Base-by-base conservation (phyloP, 139 green algal genomes). In the Spirogloea muscicola region DNA sequence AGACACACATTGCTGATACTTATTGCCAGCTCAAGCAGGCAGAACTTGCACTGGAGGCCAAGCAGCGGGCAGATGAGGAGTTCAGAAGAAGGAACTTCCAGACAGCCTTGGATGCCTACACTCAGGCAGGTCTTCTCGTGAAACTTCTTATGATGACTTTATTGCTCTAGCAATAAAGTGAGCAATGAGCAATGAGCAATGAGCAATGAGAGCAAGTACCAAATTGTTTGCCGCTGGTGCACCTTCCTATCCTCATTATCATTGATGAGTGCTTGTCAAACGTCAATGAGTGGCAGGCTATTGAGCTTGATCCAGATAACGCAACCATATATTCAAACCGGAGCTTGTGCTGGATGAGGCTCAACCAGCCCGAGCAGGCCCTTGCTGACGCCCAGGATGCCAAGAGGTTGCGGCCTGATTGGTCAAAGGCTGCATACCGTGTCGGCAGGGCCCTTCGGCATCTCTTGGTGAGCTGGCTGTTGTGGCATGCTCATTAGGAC, bases 321-420 rank as follows among this genome's bases (percentile, higher is more conserved):
- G 71, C 66, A 27, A 48, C 71, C 3, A 3, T 79, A 0, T 31
- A 77, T n/a, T 79, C 71, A 10, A 79, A 79, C 44, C 60, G 71
- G 18, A 79, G 71, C 37, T n/a, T 79, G 31, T 77, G 71, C 60
- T 79, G 71, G 71, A 61, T 79, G 61, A 43, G 71, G 21, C n/a
- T 78, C 25, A 63, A 38, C 1, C 71, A 79, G 33, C 37, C 71
- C 39, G 68, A 76, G 36, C 68, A 72, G 3, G 71, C 71, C 13
- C 60, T 79, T 3, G 29, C 51, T 29, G 71, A 79, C 38, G 71
- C 66, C 5, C 33, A 70, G 71, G 68, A 34, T 39, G 67, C 4
- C 16, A 61, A 36, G 38, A 41, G 16, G 27, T 27, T 65, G 38
- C 27, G 63, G 25, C 61, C 71, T 1, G 62, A 79, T 38, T 79